Base-by-base conservation (phyloP, 2,329 filamentous ascomycete species). In the Periconia macrospinosa region DNA sequence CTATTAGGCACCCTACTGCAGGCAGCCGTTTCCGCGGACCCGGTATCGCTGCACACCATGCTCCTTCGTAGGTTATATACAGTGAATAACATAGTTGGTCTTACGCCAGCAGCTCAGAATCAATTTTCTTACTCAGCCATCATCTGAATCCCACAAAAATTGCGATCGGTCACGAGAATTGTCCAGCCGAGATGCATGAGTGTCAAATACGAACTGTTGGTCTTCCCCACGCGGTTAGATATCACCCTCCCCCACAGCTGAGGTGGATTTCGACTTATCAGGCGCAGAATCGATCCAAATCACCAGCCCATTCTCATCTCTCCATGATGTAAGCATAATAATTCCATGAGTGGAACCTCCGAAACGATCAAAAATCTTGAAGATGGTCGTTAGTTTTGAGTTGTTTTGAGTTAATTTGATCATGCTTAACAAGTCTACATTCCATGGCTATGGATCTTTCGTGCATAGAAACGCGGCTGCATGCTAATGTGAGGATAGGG, bases 31-130 rank as follows among this genome's bases (percentile, higher is more conserved):
- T 51, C 49, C 49, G 43, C 30, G 13, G 14, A 50, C 30, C 48
- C 48, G 48, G 48, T 50, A 45, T 50, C 33, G 9, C 30, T 40
- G 20, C 41, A 41, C 14, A 27, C 30, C 40, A 23, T 27, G 3
- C 15, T 41, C 27, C n/a, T n/a, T n/a, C n/a, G n/a, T n/a, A 19
- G 6, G 17, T 14, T 30, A 3, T 15, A 18, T 41, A 30, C 14
- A 6, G 18, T n/a, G 17, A 45, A 45, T 40, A 43, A 50, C 17
- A 15, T 37, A 14, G 15, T 23, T 11, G 15, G 23, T 51, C 42
- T 51, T 40, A 51, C 49, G 49, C 49, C 49, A 51, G 49, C 49
- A 45, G 35, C 30, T 45, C 30, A 41, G 19, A 30, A 35, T 23
- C 33, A 35, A 41, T 8, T 3, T 3, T 41, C 23, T 45, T 45